Conservation (phyloP, 208 protist species). For the Eutreptiella sp. region DNA sequence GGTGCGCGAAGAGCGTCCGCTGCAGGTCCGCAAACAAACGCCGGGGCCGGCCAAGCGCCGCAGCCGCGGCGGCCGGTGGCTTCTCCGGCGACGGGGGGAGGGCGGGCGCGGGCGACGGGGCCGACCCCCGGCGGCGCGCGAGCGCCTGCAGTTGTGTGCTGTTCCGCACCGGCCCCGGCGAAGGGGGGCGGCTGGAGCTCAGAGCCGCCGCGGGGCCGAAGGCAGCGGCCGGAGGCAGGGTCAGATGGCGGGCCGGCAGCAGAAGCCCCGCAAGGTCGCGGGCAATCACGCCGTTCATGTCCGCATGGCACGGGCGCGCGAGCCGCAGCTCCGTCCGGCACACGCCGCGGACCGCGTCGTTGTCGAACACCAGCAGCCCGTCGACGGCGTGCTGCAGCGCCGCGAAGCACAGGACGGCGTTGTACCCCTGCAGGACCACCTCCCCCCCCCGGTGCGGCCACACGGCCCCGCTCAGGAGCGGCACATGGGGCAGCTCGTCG, state of each 20-base stretch:
- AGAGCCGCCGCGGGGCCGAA: background rate
- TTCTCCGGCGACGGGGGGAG: conserved; percentile 27
- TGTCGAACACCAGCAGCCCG: conserved; percentile 35
- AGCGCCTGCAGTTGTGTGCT: too few species aligned
- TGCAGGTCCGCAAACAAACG: too few species aligned
- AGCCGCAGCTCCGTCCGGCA: conserved; percentile 28
- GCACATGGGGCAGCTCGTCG: conserved; percentile 31
- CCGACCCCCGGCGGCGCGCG: conserved; percentile 29
- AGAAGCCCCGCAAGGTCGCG: conserved; percentile 3
- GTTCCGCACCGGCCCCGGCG: too few species aligned
- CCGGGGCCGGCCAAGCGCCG: too few species aligned
- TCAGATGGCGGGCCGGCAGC: conserved; percentile 8
- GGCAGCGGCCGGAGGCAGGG: background rate
- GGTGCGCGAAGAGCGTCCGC: too few species aligned
- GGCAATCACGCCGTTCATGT: conserved; percentile 41
- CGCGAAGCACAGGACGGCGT: conserved; percentile 34
- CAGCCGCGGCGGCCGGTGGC: conserved; percentile 5
- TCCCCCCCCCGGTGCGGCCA: conserved; percentile 42
- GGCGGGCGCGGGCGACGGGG: conserved; percentile 9
- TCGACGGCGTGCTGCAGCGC: conserved; percentile 29
- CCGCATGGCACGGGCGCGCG: conserved; percentile 28
- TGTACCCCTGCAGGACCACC: conserved; percentile 49
- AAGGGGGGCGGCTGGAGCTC: conserved; percentile 22
- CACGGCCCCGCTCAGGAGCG: conserved; percentile 37
- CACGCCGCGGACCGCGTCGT: conserved; percentile 32